Base-by-base conservation (phyloP, 257 asterid species). In the Phtheirospermum japonicum region DNA sequence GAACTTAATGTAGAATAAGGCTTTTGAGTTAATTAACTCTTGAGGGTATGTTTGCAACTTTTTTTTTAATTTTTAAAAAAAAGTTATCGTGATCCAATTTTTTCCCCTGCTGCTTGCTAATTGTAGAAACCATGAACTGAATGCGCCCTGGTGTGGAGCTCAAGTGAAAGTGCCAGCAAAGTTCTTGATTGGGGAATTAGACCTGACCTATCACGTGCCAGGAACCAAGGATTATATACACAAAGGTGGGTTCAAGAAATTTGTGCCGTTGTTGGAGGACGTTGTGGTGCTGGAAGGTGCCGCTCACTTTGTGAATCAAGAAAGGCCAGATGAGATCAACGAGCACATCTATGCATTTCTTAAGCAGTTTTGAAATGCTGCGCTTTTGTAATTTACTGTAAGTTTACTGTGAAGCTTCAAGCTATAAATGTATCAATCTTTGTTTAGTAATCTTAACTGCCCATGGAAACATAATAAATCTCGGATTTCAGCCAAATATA, bases 261-360 rank as follows among this genome's bases (percentile, higher is more conserved):
- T 60, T 7, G 91, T 85, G 67, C 91, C 94, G 0, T 59, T 81
- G 64, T 36, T 83, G 80, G 57, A 85, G 75, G 89, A 85, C 10
- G 77, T 73, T 7, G 82, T 82, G 7, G 87, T 83, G 59, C 59
- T 85, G 9, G 72, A 85, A 73, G 91, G 87, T 18, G 90, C 81
- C 11, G 94, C 87, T 53, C 94, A 85, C 68, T 88, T 85, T 58
- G 59, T 83, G 64, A 80, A 82, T 54, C 89, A 83, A 74, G 92
- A 83, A 68, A 79, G 65, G 68, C 83, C 94, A 2, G 83, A 85
- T 53, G 87, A 83, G 80, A 76, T 85, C 68, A 88, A 62, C 66
- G 63, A 76, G 7, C 96, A 75, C 72, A 83, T 88, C 59, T 70
- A 69, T 34, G 66, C 67, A 69, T 88, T 85, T 71, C 70, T 88